phyloP scores from a whole-genome alignment of 768 basidiomycete genomes.

The Suillus ampliporus region DNA sequence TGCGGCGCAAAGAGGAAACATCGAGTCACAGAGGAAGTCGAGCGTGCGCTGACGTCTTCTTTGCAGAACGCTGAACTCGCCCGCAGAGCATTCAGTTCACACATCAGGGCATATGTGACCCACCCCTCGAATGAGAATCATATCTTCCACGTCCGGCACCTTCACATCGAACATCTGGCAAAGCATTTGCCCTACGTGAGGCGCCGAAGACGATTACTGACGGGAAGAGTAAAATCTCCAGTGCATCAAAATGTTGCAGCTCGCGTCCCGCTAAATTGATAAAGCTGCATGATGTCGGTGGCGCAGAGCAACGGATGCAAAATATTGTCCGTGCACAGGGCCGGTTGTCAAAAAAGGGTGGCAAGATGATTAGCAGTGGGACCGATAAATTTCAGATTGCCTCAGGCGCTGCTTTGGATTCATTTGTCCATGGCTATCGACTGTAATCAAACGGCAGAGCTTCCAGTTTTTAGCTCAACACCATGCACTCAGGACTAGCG shows the following conservation, averaged over 20 bases:
- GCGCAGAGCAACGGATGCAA: conserved; percentile 85
- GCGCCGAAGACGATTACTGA: conserved; percentile 58
- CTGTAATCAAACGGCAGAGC: conserved; percentile 17
- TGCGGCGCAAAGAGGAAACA: conserved; percentile 68
- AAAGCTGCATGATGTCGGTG: conserved; percentile 35
- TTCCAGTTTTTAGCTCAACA: no score
- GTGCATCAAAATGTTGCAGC: conserved; percentile 8
- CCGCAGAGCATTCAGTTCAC: conserved; percentile 86
- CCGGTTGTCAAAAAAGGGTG: conserved; percentile 77
- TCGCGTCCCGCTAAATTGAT: conserved; percentile 10
- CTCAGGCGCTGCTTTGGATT: conserved; percentile 63
- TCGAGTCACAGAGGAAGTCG: conserved; percentile 11
- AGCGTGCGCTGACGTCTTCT: conserved; percentile 9
- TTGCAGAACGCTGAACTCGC: conserved; percentile 78
- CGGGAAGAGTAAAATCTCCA: conserved; percentile 25
- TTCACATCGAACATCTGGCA: conserved; percentile 96
- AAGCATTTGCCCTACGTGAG: conserved; percentile 89
- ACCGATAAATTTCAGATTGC: conserved; percentile 84
- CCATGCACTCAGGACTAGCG: not conserved
- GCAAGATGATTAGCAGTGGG: conserved; percentile 71
- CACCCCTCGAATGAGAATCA: conserved; percentile 95
- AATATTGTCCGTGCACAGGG: conserved; percentile 84
- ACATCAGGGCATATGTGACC: conserved; percentile 96
- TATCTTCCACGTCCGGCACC: conserved; percentile 94
- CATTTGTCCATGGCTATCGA: conserved; percentile 46